Base-by-base conservation (phyloP, 768 basidiomycete genomes). In the Mycena metata region DNA sequence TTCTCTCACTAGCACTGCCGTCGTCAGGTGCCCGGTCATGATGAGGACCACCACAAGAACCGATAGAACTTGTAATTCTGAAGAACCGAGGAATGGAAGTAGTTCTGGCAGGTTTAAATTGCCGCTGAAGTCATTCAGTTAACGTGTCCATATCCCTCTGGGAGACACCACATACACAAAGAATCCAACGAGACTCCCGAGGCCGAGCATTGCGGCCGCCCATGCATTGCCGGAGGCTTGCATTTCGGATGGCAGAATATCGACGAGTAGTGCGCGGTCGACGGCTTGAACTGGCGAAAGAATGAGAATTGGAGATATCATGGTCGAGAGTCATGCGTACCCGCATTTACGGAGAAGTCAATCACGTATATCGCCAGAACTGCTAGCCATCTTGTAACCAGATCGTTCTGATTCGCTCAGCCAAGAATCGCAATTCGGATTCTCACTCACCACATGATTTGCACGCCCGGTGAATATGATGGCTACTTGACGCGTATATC, bases 211-310 rank as follows among this genome's bases (percentile, higher is more conserved):
- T n/a, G 92, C 83, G 0, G 94, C 95, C 0, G 95, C 96, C 96
- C 96, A 99, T 0, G 96, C 96, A 75, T 96, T 98, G 0, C 93
- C 96, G 12, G 86, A 82, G 8, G 96, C 89, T 77, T 99, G 96
- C 26, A 88, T 83, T 1, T 86, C 76, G 0, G 92, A 81, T 0
- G 95, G 91, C 5, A 97, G 78, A 0, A 87, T 92, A 76, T 99
- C 96, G 0, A 99, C 94, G 10, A 98, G 83, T 12, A 98, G 85
- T 0, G 96, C 94, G 54, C 96, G 92, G 77, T 98, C 95, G 21
- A 95, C 89, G 0, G 96, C 94, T 83, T 93, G 92, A 3, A 96
- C 95, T 91, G 72, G 12, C 2, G 42, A 7, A 64, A 30, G 21
- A 35, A 33, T 43, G 57, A 43, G 26, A 17, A 21, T 3, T 6